These are phyloP conservation scores for Colletotrichum chrysophilum DNA, from an alignment of 2,329 filamentous ascomycete species.

Conservation along the genomic window DNA sequence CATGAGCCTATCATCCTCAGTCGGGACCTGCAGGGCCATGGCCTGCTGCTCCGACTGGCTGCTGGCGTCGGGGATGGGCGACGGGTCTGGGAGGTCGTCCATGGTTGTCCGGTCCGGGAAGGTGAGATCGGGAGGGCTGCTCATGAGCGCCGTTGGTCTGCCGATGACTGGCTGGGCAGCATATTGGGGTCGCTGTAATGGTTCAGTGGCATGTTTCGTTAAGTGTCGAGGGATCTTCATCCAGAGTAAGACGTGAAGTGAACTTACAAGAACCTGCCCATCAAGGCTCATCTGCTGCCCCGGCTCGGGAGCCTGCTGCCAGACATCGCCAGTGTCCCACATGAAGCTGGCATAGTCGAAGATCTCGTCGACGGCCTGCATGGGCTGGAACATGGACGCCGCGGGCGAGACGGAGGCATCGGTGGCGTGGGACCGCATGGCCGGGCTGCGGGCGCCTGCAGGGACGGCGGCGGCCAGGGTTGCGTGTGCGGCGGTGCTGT, in stretches of 20 bases:
- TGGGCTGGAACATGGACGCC: slow-evolving; percentile 28
- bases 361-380: slow-evolving; percentile 43
- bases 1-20: slow-evolving; percentile 34
- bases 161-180: background rate
- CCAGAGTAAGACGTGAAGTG: background rate
- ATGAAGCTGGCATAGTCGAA: slow-evolving; percentile 55
- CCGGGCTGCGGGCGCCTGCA: slow-evolving; percentile 23
- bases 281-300: slow-evolving; percentile 8
- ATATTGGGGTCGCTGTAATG: background rate
- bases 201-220: background rate
- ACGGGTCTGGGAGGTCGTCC: background rate
- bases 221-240: background rate
- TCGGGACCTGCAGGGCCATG: background rate
- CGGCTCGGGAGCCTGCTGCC: slow-evolving; percentile 31
- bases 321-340: slow-evolving; percentile 46
- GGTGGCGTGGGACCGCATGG: slow-evolving; percentile 27
- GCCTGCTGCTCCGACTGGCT: slow-evolving; percentile 1
- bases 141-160: background rate
- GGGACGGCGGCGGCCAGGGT: slow-evolving; percentile 24
- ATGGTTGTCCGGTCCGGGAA: background rate
- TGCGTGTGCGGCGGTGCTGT: slow-evolving; percentile 17
- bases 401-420: slow-evolving; percentile 30
- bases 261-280: background rate
- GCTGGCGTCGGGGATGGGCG: background rate
- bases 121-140: background rate